These are phyloP conservation scores for Lactifluus hygrophoroides DNA, from an alignment of 768 basidiomycete genomes.

Conservation along the genomic window DNA sequence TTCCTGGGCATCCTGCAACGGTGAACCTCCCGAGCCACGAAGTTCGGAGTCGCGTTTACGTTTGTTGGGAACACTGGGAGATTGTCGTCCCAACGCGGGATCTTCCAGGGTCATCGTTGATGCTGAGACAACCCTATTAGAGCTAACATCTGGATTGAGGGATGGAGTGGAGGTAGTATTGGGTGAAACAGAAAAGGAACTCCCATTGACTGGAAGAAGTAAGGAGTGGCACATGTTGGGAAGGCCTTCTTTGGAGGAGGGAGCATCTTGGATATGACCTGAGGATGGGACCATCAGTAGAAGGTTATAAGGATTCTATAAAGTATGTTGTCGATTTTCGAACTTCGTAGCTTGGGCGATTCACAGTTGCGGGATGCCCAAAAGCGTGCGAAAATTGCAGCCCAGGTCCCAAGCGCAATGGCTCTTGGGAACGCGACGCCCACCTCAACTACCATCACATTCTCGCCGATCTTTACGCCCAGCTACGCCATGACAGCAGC, in stretches of 20 bases:
- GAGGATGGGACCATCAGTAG: constrained; percentile 3
- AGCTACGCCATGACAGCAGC: constrained; percentile 12
- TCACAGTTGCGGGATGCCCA: constrained; percentile 6
- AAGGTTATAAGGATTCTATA: no score
- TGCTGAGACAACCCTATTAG: background rate
- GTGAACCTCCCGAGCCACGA: background rate
- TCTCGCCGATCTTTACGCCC: constrained; percentile 11
- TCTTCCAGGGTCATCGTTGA: background rate
- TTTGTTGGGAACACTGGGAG: background rate
- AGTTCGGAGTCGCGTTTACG: constrained; percentile 4
- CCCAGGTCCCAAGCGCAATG: constrained; percentile 6
- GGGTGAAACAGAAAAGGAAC: background rate
- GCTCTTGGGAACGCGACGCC: background rate
- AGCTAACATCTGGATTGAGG: background rate
- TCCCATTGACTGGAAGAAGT: background rate
- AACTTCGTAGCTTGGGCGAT: background rate
- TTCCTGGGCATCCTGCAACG: constrained; percentile 7
- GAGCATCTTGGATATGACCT: background rate
- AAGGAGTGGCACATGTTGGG: background rate
- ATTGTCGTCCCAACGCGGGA: background rate
- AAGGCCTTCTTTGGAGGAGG: background rate
- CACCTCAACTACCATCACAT: background rate
- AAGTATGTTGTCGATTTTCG: no score
- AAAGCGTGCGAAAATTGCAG: constrained; percentile 12
- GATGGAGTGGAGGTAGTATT: background rate